phyloP scores from a whole-genome alignment of 306 rosid species.

The Cucurbita maxima region DNA sequence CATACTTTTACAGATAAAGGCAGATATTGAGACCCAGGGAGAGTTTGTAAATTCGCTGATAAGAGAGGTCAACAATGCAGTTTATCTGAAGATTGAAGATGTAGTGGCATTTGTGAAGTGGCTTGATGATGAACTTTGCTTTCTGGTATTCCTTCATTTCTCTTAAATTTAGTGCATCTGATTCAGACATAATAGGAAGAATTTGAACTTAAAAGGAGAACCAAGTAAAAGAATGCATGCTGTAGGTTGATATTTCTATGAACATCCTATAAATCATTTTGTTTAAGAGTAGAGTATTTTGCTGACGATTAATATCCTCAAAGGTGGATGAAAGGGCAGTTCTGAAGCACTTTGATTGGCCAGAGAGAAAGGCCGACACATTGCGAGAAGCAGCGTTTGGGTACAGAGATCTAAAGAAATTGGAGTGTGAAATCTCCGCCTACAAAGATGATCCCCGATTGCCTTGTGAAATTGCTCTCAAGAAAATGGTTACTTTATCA shows the following conservation, averaged over 20 bases:
- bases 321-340: constrained; percentile 99
- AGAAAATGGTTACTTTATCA: constrained; percentile 81
- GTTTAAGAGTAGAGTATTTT: background rate
- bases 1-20: constrained; percentile 59
- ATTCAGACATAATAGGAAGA: background rate
- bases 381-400: constrained; percentile 91
- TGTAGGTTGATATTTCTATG: background rate
- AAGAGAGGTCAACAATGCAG: constrained; percentile 81
- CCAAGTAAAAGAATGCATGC: background rate
- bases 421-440: constrained; percentile 73
- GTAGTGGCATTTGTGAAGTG: constrained; percentile 94
- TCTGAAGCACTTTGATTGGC: constrained; percentile 92
- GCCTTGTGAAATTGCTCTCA: constrained; percentile 72
- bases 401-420: constrained; percentile 67
- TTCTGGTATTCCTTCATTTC: constrained; percentile 53
- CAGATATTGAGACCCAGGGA: constrained; percentile 92
- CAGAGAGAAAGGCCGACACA: constrained; percentile 96
- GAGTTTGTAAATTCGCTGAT: constrained; percentile 91
- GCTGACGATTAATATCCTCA: background rate
- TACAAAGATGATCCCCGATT: constrained; percentile 56
- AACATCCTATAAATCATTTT: background rate
- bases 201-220: background rate
- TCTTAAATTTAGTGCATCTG: background rate
- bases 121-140: constrained; percentile 97
- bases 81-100: constrained; percentile 69